A percentile compares a stretch with the other conserved stretches of the same genome.
These are phyloP conservation scores for Trichoderma arundinaceum DNA, from an alignment of 2,329 filamentous ascomycete genomes.

Conservation along the genomic window DNA sequence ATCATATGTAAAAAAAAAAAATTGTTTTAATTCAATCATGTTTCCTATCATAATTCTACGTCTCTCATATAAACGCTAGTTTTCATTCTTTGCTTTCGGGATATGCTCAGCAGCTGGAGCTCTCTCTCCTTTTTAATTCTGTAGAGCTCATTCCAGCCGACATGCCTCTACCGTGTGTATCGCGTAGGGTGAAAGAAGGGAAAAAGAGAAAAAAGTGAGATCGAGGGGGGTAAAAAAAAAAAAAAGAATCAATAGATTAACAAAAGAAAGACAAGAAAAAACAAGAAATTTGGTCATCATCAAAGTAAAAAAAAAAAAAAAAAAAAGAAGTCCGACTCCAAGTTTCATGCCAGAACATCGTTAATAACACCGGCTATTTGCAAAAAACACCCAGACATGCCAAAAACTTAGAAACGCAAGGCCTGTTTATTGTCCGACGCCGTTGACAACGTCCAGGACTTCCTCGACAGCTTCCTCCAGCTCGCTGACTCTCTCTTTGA, in stretches of 20 bases:
- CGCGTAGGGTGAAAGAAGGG: conserved; percentile 21
- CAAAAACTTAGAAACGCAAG: conserved; percentile 23
- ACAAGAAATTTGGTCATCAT: conserved; percentile 1
- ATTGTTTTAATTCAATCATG: conserved; percentile 17
- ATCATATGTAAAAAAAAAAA: neutral
- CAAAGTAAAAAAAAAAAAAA: conserved; percentile 4
- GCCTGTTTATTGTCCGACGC: conserved; percentile 51
- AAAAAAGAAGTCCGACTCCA: conserved; percentile 20
- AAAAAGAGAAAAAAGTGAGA: neutral
- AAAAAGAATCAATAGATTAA: conserved; percentile 1
- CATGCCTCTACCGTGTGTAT: conserved; percentile 22
- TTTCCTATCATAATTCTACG: conserved; percentile 30
- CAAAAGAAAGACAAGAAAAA: conserved; percentile 9
- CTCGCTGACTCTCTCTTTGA: conserved; percentile 64
- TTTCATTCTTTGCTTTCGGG: conserved; percentile 28
- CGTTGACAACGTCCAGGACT: conserved; percentile 64
- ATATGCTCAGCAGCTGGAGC: conserved; percentile 23
- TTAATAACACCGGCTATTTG: conserved; percentile 30
- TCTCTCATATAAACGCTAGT: conserved; percentile 30
- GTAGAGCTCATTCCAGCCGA: conserved; percentile 22
- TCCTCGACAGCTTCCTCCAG: conserved; percentile 66
- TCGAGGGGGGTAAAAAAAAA: neutral
- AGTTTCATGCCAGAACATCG: conserved; percentile 19
- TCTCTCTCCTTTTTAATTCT: neutral
- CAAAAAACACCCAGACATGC: conserved; percentile 28